These are phyloP conservation scores for Puccinia polysora DNA, from an alignment of 1,284 basidiomycete species.

Conservation along the genomic window DNA sequence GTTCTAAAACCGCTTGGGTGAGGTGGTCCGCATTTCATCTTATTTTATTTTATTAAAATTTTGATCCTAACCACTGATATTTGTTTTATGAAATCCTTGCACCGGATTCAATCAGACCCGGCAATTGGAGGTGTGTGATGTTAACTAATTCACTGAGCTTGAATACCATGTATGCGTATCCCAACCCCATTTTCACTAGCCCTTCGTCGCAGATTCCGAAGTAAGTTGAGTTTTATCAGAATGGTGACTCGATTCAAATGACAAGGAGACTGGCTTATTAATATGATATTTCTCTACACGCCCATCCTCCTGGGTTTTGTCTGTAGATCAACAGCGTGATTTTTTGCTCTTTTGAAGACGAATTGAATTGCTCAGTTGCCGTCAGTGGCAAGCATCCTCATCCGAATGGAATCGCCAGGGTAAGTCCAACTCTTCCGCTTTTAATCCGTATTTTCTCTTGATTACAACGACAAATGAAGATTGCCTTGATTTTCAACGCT, in stretches of 20 bases:
- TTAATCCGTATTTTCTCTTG: too few species aligned
- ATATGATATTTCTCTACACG: too few species aligned
- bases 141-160: not conserved
- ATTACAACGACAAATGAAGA: too few species aligned
- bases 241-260: too few species aligned
- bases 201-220: conserved; percentile 7
- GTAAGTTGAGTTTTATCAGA: conserved; percentile 1
- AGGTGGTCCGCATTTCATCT: not conserved
- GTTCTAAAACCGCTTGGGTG: conserved; percentile 17
- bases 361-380: conserved; percentile 1
- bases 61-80: too few species aligned
- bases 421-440: not conserved
- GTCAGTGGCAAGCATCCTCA: conserved; percentile 17
- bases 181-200: not conserved
- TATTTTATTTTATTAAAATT: not conserved
- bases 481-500: too few species aligned
- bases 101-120: conserved; percentile 27
- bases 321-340: conserved; percentile 24
- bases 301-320: too few species aligned
- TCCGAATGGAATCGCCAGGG: conserved; percentile 40
- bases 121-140: conserved; percentile 20
- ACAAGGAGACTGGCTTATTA: too few species aligned
- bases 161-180: not conserved
- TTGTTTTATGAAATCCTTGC: too few species aligned
- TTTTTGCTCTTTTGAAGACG: conserved; percentile 31